Conservation (phyloP, 371 early-diverging fungal species). For the Rhizopus sp. region DNA sequence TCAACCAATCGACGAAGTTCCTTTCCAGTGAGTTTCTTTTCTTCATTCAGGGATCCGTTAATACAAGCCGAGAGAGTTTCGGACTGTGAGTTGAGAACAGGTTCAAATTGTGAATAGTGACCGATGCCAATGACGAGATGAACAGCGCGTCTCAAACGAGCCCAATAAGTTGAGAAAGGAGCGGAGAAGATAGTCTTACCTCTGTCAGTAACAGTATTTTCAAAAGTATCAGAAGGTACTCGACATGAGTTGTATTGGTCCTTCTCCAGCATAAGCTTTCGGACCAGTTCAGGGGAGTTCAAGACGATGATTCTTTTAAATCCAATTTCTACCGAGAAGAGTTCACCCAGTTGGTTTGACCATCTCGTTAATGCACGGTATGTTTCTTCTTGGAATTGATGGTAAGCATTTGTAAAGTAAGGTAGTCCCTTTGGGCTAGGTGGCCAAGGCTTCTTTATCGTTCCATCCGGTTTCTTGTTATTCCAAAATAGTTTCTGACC, state of each 20-base stretch:
- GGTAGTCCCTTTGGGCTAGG: conserved; percentile 30
- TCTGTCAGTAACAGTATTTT: conserved; percentile 35
- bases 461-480: conserved; percentile 39
- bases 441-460: conserved; percentile 38
- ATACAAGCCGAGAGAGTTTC: conserved; percentile 24
- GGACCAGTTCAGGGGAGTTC: conserved; percentile 31
- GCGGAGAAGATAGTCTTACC: conserved; percentile 41
- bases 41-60: neutral
- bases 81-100: conserved; percentile 17
- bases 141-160: conserved; percentile 37
- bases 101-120: conserved; percentile 10
- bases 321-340: conserved; percentile 39
- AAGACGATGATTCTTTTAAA: conserved; percentile 38
- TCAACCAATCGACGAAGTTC: conserved; percentile 34
- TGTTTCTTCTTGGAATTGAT: conserved; percentile 11
- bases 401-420: conserved; percentile 30
- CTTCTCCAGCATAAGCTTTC: conserved; percentile 32
- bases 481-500: conserved; percentile 28
- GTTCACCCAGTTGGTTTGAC: conserved; percentile 24
- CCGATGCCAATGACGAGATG: conserved; percentile 19
- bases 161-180: conserved; percentile 37
- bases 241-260: conserved; percentile 41
- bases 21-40: conserved; percentile 20
- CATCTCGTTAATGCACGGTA: conserved; percentile 38
- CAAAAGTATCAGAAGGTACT: conserved; percentile 24